Conservation (phyloP, 2,329 filamentous ascomycete genomes). For the Ophiostoma montium region DNA sequence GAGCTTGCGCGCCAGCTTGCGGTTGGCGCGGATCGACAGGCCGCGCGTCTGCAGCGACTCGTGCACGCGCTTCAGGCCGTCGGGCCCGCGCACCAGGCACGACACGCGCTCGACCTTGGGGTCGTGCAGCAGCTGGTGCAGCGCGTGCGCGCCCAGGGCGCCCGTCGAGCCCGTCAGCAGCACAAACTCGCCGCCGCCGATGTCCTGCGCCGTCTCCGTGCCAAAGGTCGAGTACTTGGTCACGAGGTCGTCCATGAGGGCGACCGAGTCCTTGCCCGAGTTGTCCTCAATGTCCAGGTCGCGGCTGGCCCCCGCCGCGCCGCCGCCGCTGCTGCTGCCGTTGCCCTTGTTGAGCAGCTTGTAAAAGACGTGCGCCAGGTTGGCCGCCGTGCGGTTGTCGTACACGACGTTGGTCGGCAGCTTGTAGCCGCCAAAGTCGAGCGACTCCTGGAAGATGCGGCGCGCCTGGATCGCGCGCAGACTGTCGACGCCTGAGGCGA, state of each 20-base stretch:
- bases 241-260: slow-evolving; percentile 30
- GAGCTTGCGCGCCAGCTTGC: slow-evolving; percentile 1
- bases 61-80: slow-evolving; percentile 8
- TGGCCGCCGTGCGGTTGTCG: slow-evolving; percentile 24
- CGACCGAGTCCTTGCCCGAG: background rate
- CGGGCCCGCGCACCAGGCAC: slow-evolving; percentile 15
- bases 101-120: slow-evolving; percentile 21
- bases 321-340: background rate
- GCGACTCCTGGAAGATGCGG: slow-evolving; percentile 24
- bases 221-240: slow-evolving; percentile 26
- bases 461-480: slow-evolving; percentile 31
- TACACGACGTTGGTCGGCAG: slow-evolving; percentile 27
- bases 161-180: slow-evolving; percentile 30
- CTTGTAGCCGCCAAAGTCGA: slow-evolving; percentile 21
- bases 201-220: slow-evolving; percentile 6
- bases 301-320: too few relatives aligned
- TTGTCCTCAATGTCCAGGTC: background rate
- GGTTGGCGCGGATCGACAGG: background rate
- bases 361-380: slow-evolving; percentile 22
- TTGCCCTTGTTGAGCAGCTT: slow-evolving; percentile 13
- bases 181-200: slow-evolving; percentile 3
- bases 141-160: slow-evolving; percentile 26
- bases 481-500: slow-evolving; percentile 30
- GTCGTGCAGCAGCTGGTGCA: slow-evolving; percentile 23
- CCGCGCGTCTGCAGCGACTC: slow-evolving; percentile 8